Evolutionary conservation across 31 red algal genomes (phyloP), one percentile per base, ranked within the genome.

Genomic region (Bonnemaisonia californica): DNA sequence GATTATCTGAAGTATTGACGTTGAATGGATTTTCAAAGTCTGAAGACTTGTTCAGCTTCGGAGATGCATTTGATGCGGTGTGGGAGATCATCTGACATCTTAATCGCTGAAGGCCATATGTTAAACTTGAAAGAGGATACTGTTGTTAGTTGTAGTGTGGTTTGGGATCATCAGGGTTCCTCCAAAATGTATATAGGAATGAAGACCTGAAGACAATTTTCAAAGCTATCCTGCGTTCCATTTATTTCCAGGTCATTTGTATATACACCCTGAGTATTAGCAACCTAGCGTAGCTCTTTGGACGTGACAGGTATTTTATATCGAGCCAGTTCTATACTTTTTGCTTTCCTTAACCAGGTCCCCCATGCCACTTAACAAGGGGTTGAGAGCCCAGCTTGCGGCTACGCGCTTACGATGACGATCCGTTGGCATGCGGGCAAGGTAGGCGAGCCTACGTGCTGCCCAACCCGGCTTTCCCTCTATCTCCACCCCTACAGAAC

Each of bases 371-470:
- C 57, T 74, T n/a, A 90, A 37, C 27, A 90, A 57, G 3, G 87
- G 87, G 64, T 90, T 79, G 9, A 67, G 73, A 27, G 88, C 87
- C 93, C 93, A 98, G 41, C 84, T 98, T 48, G 82, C 87, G 62
- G 88, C 95, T 8, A 98, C 90, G 54, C 69, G 62, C 72, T 37
- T 51, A 9, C 95, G 85, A 77, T 98, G 95, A 13, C 70, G 59
- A 61, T 89, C 90, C 1, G 95, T 98, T 4, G 95, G 95, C 95
- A 98, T 98, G 8, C 95, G 73, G 24, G 84, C 83, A 8, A 98
- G 56, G 41, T 98, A 98, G 2, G 95, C 95, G 24, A 88, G 67
- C 13, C 95, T 69, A 42, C 95, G 71, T 8, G 89, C 54, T 13
- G 79, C 73, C 80, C 87, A 89, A 18, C 91, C 95, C 2, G 86